A percentile compares a stretch with the other conserved stretches of the same genome.
phyloP scores from a whole-genome alignment of 352 stramenopile species.

The Globisporangium radiosum region DNA sequence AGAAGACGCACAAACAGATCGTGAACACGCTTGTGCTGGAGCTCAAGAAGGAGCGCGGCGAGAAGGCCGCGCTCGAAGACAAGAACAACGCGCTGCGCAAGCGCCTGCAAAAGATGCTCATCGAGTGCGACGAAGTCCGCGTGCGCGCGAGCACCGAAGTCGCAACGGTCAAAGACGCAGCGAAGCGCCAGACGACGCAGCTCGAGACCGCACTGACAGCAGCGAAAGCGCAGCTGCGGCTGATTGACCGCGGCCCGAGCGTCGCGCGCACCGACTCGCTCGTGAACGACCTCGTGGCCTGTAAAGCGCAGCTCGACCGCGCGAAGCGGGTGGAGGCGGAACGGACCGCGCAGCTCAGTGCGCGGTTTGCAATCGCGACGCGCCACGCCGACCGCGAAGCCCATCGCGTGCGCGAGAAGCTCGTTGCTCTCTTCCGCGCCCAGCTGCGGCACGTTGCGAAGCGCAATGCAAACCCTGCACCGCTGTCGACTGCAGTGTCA shows the following conservation, averaged over 20 bases:
- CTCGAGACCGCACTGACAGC: conserved; percentile 33
- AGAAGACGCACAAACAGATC: conserved; percentile 31
- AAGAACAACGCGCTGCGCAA: conserved; percentile 68
- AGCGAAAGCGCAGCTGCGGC: conserved; percentile 41
- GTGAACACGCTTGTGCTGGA: conserved; percentile 48
- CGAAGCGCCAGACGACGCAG: conserved; percentile 36
- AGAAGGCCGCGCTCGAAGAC: conserved; percentile 46
- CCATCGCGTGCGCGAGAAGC: conserved; percentile 34
- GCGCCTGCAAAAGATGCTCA: conserved; percentile 69
- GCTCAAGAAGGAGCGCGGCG: conserved; percentile 45
- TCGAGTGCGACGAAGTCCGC: conserved; percentile 67
- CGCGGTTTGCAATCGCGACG: conserved; percentile 43
- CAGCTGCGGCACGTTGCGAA: conserved; percentile 46
- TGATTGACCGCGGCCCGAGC: conserved; percentile 54
- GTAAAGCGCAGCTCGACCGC: conserved; percentile 41
- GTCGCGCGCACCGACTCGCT: conserved; percentile 42
- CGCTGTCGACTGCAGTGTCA: background rate
- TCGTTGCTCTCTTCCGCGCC: conserved; percentile 33
- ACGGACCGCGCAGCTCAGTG: conserved; percentile 30
- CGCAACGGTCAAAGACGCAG: conserved; percentile 39
- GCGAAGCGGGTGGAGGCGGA: conserved; percentile 48
- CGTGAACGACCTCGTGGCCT: conserved; percentile 32
- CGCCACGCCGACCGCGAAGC: conserved; percentile 50
- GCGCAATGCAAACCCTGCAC: conserved; percentile 17
- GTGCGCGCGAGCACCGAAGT: conserved; percentile 46